Evolutionary conservation across 805 yeast genomes (phyloP), one percentile per base, ranked within the genome.

Genomic region (Candida ficus): DNA sequence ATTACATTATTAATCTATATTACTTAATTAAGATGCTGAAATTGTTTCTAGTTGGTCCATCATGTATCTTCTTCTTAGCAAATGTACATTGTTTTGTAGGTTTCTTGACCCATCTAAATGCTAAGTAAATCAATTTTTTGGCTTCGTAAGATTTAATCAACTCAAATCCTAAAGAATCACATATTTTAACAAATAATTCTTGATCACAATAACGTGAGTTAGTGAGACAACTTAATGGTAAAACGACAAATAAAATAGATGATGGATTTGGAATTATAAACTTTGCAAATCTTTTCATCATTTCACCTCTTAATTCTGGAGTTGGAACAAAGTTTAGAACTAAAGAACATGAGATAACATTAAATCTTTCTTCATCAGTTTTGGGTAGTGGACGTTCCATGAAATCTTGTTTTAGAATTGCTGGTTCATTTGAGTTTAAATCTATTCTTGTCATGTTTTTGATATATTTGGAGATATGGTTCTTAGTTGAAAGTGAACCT

Each of bases 261-360:
- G 45, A 28, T 1, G 22, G 28, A 7, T 42, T 33, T 1, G 44
- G 41, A 20, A 38, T 67, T 29, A 90, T 63, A 53, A 86, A 90
- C 21, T 64, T 42, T 4, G 75, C 63, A 9, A 87, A 73, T 41
- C 83, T 57, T 27, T 55, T 53, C 47, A 89, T 64, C 97, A 91
- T 91, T 5, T 72, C 74, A 3, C 97, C 97, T 39, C 99, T 64
- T 12, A 64, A 73, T 8, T 52, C 53, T 0, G 90, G 77, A 1
- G 76, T 76, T 0, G 96, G 86, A 1, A 91, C 96, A 62, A 86
- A 91, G 57, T 91, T 91, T 12, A 91, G 66, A 29, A 91, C 99
- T 41, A 91, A 60, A 0, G 96, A 87, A 46, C 95, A 83, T 7
- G 95, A 86, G 1, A 91, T 66, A 21, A 87, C 53, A 47, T 81